Evolutionary conservation across 169 alveolate species (phyloP), one percentile per base, ranked within the genome.

Genomic region (Cryptosporidium xiaoi): DNA sequence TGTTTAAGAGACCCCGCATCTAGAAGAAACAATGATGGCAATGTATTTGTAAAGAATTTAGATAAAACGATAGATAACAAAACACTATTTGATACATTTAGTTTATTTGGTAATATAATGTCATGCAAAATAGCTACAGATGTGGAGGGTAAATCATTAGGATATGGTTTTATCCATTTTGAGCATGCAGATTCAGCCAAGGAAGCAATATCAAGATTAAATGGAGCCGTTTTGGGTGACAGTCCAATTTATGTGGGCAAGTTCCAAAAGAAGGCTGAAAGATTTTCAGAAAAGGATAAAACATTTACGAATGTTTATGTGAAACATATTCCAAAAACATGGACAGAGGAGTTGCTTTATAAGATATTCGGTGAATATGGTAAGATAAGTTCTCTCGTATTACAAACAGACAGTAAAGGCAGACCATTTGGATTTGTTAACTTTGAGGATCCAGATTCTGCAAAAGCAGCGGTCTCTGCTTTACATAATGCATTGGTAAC

Each of bases 121-220:
- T 94, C 98, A 40, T 95, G 98, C 93, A 97, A 97, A 89, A 98
- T 95, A n/a, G 97, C 98, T 15, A 91, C 95, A 4, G 98, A 96
- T 82, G 89, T 89, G 18, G 90, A 91, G 36, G 98, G 97, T 36
- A 91, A 91, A 51, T 94, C 97, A 77, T 93, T 93, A 68, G 98
- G 99, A 20, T 97, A 96, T 77, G 99, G 99, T 13, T 97, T 97
- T 58, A 99, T 97, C n/a, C 98, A 96, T 91, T 97, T 95, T 85
- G 97, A 96, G 58, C 93, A 93, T 36, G 97, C 93, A 51, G 98
- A 96, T 50, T 92, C 96, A 65, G 99, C 99, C 1, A 89, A 92
- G 56, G 96, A 94, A 82, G 99, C 98, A 20, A 94, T 97, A 34
- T 96, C 94, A 67, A 90, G 95, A 91, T 95, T 96, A 56, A 96